Percentiles rank a stretch among this genome's conserved stretches.
Conservation (phyloP, 2,329 filamentous ascomycete species). For the Aspergillus luchuensis region DNA sequence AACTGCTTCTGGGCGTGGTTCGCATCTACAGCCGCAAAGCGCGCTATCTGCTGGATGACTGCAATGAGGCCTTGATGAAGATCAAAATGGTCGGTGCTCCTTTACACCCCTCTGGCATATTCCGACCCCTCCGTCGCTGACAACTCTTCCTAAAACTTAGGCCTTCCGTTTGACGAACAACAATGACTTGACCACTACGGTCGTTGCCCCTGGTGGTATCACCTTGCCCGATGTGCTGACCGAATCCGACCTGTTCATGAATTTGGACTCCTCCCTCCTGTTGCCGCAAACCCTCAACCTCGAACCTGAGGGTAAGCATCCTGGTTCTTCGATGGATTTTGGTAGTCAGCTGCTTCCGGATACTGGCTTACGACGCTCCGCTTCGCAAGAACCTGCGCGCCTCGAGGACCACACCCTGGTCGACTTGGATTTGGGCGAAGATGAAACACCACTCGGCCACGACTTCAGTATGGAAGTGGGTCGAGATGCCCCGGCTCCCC, state of each 20-base stretch:
- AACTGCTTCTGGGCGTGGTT: constrained; percentile 91
- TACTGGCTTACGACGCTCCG: constrained; percentile 52
- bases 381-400: constrained; percentile 54
- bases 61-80: constrained; percentile 95
- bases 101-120: too few species aligned
- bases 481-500: constrained; percentile 74
- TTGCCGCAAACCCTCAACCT: constrained; percentile 68
- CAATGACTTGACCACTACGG: constrained; percentile 85
- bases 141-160: constrained; percentile 48
- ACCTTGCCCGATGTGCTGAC: constrained; percentile 91
- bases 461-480: constrained; percentile 79
- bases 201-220: constrained; percentile 79
- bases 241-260: constrained; percentile 86
- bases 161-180: constrained; percentile 93
- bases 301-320: constrained; percentile 40
- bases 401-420: constrained; percentile 71
- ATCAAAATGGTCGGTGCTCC: constrained; percentile 82
- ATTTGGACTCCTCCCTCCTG: constrained; percentile 78
- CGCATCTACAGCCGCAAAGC: constrained; percentile 98
- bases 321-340: constrained; percentile 52
- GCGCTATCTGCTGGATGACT: constrained; percentile 93
- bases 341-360: constrained; percentile 79
- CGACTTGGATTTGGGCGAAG: constrained; percentile 69
- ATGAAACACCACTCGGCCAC: constrained; percentile 67
- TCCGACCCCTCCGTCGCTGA: constrained; percentile 34